A percentile compares a stretch with the other conserved stretches of the same genome.
Conservation (phyloP, 2,329 filamentous ascomycete genomes). For the Fusarium illudens region DNA sequence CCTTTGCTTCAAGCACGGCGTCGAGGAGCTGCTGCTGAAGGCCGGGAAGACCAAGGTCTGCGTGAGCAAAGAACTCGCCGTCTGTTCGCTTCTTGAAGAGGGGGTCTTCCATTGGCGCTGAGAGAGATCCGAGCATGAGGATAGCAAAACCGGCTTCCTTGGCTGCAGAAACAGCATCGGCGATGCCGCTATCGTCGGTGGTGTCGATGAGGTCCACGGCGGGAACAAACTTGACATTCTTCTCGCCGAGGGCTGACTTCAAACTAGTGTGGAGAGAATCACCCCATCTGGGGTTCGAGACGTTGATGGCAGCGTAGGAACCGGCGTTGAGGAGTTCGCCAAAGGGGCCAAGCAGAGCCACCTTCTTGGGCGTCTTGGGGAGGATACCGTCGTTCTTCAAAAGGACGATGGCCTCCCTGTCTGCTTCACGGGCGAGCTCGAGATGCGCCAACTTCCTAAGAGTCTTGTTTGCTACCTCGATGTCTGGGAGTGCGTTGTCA, state of each 20-base stretch:
- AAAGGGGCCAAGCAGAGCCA: slow-evolving; percentile 37
- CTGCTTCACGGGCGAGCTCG: slow-evolving; percentile 18
- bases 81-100: slow-evolving; percentile 47
- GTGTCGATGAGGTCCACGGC: slow-evolving; percentile 29
- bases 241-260: slow-evolving; percentile 19
- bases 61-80: slow-evolving; percentile 45
- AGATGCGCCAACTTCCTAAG: slow-evolving; percentile 18
- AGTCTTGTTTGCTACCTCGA: slow-evolving; percentile 24
- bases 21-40: slow-evolving; percentile 48
- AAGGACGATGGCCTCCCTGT: slow-evolving; percentile 57
- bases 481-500: slow-evolving; percentile 37
- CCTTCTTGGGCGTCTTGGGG: slow-evolving; percentile 56
- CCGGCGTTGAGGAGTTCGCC: slow-evolving; percentile 38
- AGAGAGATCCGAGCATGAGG: slow-evolving; percentile 44
- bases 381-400: slow-evolving; percentile 67
- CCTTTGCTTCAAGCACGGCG: slow-evolving; percentile 43
- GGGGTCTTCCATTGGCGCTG: slow-evolving; percentile 36
- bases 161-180: slow-evolving; percentile 40
- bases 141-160: slow-evolving; percentile 43
- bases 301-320: slow-evolving; percentile 31
- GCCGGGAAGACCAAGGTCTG: slow-evolving; percentile 44
- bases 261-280: slow-evolving; percentile 27
- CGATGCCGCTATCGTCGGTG: slow-evolving; percentile 25
- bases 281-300: slow-evolving; percentile 24
- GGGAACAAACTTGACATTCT: slow-evolving; percentile 26